Evolutionary conservation across 345 rosid genomes (phyloP).

Genomic region (Firmiana major): DNA sequence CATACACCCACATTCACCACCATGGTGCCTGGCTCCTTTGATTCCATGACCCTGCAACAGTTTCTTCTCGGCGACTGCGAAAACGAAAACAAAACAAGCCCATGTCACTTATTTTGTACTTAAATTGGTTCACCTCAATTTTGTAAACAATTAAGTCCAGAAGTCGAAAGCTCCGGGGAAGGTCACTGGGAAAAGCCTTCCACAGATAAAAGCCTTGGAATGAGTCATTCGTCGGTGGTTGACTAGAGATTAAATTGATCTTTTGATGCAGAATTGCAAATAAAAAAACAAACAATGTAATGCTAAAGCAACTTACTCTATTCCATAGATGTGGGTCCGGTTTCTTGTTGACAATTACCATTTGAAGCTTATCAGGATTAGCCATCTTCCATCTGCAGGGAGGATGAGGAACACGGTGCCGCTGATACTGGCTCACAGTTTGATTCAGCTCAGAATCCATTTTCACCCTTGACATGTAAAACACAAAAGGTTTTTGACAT

Average conservation of each 20-base stretch:
- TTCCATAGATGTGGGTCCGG: slow-evolving; percentile 75
- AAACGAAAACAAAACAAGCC: background rate
- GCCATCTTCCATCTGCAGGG: slow-evolving; percentile 82
- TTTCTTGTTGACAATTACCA: slow-evolving; percentile 55
- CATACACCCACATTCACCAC: slow-evolving; percentile 71
- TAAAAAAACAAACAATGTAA: background rate
- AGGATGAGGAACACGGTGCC: slow-evolving; percentile 57
- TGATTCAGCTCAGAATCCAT: slow-evolving; percentile 39
- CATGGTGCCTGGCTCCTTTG: slow-evolving; percentile 59
- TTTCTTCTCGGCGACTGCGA: slow-evolving; percentile 85
- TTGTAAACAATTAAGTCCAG: background rate
- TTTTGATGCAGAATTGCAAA: background rate
- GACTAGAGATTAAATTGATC: background rate
- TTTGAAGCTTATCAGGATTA: slow-evolving; percentile 44
- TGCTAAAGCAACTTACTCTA: slow-evolving; percentile 39
- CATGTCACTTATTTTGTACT: background rate
- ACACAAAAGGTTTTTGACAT: slow-evolving; percentile 90
- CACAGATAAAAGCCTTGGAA: background rate
- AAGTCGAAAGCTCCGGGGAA: background rate
- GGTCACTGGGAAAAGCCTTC: background rate
- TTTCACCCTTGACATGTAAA: slow-evolving; percentile 52
- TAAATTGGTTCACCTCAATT: background rate
- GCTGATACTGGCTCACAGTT: slow-evolving; percentile 58
- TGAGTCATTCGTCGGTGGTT: background rate
- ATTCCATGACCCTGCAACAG: slow-evolving; percentile 70